Conservation (phyloP, 2,329 filamentous ascomycete species). For the Fusarium acutatum region DNA sequence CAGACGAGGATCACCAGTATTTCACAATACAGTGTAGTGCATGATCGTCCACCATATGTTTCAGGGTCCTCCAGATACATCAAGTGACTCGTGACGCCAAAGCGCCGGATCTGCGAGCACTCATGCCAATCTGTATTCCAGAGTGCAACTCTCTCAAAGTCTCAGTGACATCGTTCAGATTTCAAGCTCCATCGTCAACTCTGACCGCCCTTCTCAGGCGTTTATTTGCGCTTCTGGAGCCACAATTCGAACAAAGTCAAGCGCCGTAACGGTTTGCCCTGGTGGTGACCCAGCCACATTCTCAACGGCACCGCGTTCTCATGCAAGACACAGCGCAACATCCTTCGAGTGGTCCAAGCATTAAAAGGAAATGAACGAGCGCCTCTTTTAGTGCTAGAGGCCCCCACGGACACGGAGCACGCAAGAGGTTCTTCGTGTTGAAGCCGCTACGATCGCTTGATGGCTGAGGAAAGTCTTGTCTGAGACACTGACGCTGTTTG, state of each 20-base stretch:
- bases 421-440: slow-evolving; percentile 13
- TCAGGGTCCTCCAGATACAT: background rate
- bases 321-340: slow-evolving; percentile 7
- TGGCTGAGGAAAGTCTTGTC: background rate
- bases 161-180: background rate
- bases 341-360: slow-evolving; percentile 17
- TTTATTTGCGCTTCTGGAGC: slow-evolving; percentile 6
- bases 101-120: background rate
- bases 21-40: slow-evolving; percentile 21
- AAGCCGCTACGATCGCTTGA: background rate
- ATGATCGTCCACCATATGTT: background rate
- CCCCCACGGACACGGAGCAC: slow-evolving; percentile 28
- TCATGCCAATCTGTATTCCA: slow-evolving; percentile 2
- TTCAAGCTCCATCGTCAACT: background rate
- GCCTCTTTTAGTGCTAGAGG: slow-evolving; percentile 12
- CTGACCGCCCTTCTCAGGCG: slow-evolving; percentile 1
- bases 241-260: background rate
- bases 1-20: slow-evolving; percentile 32
- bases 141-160: background rate
- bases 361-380: slow-evolving; percentile 25
- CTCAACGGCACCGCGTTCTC: background rate
- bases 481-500: slow-evolving; percentile 20
- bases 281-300: slow-evolving; percentile 3
- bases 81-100: background rate
- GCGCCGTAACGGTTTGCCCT: background rate